phyloP scores from a whole-genome alignment of 495 filamentous ascomycete genomes.

The Hypoxylon trugodes region DNA sequence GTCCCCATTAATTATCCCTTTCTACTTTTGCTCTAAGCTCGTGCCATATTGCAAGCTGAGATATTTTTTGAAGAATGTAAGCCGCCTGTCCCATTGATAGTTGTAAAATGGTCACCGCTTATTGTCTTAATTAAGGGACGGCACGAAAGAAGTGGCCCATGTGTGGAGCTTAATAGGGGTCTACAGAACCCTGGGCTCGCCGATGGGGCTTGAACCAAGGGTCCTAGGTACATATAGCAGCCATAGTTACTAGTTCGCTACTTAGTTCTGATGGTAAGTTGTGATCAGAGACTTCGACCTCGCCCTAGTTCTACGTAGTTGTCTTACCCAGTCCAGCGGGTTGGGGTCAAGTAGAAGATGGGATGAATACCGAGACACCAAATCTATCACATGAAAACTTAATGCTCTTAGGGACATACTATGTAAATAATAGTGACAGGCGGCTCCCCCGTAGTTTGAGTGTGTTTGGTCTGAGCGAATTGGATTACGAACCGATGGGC shows the following conservation, averaged over 20 bases:
- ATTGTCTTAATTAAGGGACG: neutral
- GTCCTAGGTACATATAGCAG: neutral
- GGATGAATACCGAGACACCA: neutral
- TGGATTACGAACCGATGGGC: too few relatives aligned
- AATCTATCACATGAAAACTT: neutral
- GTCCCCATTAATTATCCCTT: too few relatives aligned
- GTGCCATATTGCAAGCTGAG: neutral
- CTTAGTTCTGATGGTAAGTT: too few relatives aligned
- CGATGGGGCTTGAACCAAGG: neutral
- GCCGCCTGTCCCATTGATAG: neutral
- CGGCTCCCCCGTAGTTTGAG: too few relatives aligned
- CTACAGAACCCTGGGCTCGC: neutral
- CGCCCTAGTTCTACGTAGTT: neutral
- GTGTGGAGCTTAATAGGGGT: conserved; percentile 13
- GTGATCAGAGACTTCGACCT: neutral
- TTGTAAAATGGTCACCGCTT: neutral
- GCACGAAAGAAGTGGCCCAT: neutral
- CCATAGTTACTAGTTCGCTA: too few relatives aligned
- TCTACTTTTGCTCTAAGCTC: neutral
- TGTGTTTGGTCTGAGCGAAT: too few relatives aligned
- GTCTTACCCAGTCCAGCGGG: neutral
- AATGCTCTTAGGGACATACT: neutral
- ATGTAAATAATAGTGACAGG: too few relatives aligned
- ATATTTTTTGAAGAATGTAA: too few relatives aligned
- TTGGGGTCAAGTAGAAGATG: neutral